phyloP scores from a whole-genome alignment of 176 grass and related monocot genomes.

The Poa annua region DNA sequence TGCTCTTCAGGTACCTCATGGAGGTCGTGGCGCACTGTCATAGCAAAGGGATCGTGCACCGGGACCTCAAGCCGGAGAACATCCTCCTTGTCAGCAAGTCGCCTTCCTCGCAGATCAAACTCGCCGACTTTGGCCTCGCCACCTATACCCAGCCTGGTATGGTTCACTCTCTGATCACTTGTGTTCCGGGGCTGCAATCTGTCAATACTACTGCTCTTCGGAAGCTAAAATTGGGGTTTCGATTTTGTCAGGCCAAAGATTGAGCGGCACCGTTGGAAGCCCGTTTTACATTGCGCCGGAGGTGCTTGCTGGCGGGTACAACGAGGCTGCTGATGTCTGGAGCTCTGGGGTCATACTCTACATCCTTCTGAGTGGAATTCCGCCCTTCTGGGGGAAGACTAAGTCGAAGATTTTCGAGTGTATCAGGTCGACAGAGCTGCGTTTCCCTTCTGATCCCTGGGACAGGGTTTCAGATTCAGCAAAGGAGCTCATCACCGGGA shows the following conservation, averaged over 20 bases:
- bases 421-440: conserved; percentile 73
- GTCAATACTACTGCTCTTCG: background rate
- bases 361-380: conserved; percentile 91
- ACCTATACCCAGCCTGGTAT: conserved; percentile 86
- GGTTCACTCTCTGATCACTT: background rate
- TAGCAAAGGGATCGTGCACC: conserved; percentile 86
- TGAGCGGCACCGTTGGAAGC: conserved; percentile 90
- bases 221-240: conserved; percentile 34
- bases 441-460: conserved; percentile 83
- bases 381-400: conserved; percentile 92
- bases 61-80: conserved; percentile 97
- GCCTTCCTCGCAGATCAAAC: conserved; percentile 68
- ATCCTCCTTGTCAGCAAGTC: conserved; percentile 89
- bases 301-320: conserved; percentile 87
- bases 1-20: conserved; percentile 82
- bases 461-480: conserved; percentile 74
- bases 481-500: conserved; percentile 72
- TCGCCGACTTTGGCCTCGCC: conserved; percentile 90
- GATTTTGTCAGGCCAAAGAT: conserved; percentile 67
- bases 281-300: conserved; percentile 97
- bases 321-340: conserved; percentile 91
- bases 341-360: conserved; percentile 89
- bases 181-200: background rate
- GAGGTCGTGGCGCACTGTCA: conserved; percentile 93
- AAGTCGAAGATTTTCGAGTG: conserved; percentile 93